Conservation (phyloP, 805 yeast species). For the Metschnikowia noctiluminum region DNA sequence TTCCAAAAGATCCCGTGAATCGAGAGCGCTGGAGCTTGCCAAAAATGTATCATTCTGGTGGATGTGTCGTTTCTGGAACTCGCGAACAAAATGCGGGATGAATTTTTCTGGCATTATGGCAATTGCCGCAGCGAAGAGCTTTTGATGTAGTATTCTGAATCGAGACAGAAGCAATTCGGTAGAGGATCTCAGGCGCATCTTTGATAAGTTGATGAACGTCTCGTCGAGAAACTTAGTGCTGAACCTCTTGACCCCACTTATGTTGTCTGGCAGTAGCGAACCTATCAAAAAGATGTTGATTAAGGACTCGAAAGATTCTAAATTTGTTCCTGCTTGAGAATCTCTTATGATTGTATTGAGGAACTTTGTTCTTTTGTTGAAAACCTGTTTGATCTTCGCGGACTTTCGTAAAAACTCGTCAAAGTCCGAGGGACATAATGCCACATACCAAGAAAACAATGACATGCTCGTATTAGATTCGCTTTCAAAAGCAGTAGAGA, state of each 20-base stretch:
- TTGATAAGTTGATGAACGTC: constrained; percentile 24
- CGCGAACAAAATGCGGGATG: constrained; percentile 21
- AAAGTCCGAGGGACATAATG: constrained; percentile 35
- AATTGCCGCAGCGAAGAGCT: constrained; percentile 35
- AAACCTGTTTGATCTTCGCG: constrained; percentile 29
- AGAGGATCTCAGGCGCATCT: constrained; percentile 11
- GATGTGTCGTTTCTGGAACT: constrained; percentile 17
- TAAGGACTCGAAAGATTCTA: constrained; percentile 35
- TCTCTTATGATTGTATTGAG: constrained; percentile 28
- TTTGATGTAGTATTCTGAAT: constrained; percentile 4
- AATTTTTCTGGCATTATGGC: constrained; percentile 33
- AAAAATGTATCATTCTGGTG: background rate
- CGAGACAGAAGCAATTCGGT: constrained; percentile 4
- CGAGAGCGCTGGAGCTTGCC: constrained; percentile 1
- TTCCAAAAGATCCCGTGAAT: constrained; percentile 23
- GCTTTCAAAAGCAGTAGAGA: constrained; percentile 30
- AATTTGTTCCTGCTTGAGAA: constrained; percentile 22
- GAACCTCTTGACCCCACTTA: constrained; percentile 24
- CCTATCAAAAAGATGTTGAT: constrained; percentile 36
- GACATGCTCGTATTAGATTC: constrained; percentile 18
- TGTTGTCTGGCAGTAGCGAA: constrained; percentile 24
- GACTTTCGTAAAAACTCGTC: constrained; percentile 28
- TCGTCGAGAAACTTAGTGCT: constrained; percentile 30
- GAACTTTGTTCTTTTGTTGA: constrained; percentile 37
- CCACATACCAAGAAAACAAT: constrained; percentile 31